phyloP scores from a whole-genome alignment of 495 filamentous ascomycete genomes.

The Endocarpon pusillum region DNA sequence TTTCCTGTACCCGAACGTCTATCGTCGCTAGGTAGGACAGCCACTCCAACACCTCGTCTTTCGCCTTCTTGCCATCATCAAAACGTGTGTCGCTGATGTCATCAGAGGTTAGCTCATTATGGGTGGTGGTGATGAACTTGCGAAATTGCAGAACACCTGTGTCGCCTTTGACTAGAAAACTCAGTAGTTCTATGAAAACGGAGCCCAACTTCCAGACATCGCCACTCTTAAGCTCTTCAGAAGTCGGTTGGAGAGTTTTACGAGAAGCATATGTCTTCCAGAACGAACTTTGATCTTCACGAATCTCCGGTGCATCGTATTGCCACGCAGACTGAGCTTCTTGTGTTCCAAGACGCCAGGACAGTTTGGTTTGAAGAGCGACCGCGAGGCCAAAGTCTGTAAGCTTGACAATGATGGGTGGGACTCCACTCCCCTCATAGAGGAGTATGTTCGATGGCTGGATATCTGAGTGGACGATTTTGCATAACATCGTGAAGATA shows the following conservation, averaged over 20 bases:
- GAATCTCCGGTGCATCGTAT: slow-evolving; percentile 4
- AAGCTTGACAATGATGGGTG: slow-evolving; percentile 1
- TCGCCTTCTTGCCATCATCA: slow-evolving; percentile 3
- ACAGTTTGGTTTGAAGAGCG: slow-evolving; percentile 1
- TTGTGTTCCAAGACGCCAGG: slow-evolving; percentile 3
- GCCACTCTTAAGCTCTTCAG: slow-evolving; percentile 3
- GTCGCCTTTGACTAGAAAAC: slow-evolving; percentile 1
- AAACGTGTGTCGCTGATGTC: slow-evolving; percentile 2
- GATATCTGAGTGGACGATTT: slow-evolving; percentile 4
- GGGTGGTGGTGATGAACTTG: not conserved
- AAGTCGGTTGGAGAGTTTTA: not conserved
- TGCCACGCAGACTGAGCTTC: slow-evolving; percentile 5
- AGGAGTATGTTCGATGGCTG: slow-evolving; percentile 5
- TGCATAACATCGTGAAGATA: slow-evolving; percentile 3
- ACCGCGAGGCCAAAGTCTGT: slow-evolving; percentile 5
- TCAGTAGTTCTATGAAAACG: slow-evolving; percentile 4
- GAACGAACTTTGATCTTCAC: not conserved
- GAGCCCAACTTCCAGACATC: slow-evolving; percentile 5
- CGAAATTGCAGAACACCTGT: not conserved
- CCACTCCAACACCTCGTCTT: slow-evolving; percentile 2
- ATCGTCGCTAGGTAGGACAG: not conserved
- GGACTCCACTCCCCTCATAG: not conserved
- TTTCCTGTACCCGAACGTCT: slow-evolving; percentile 2
- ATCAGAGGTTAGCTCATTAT: too few relatives aligned
- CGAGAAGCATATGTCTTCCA: not conserved